Conservation (phyloP, 768 basidiomycete genomes). For the Neoboletus magnificus region DNA sequence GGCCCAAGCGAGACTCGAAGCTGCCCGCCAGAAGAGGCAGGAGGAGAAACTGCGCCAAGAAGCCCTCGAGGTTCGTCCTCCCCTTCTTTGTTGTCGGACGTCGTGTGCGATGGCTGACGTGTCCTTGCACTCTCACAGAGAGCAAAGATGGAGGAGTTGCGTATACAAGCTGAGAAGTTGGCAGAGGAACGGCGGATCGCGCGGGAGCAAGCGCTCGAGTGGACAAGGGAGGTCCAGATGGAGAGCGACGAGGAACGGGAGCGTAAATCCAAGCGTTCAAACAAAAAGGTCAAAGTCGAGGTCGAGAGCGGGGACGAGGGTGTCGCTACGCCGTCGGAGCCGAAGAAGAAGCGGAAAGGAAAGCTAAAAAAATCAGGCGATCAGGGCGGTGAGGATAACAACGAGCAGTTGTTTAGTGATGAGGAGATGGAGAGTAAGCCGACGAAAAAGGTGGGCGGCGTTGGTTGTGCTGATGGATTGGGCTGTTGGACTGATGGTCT, state of each 20-base stretch:
- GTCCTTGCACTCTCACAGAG: constrained; percentile 38
- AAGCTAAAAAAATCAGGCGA: constrained; percentile 58
- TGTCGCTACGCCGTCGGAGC: constrained; percentile 35
- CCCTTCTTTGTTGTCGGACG: not conserved
- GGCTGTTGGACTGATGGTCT: not conserved
- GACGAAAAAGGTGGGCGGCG: constrained; percentile 57
- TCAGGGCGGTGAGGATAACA: constrained; percentile 57
- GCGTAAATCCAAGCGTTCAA: constrained; percentile 52
- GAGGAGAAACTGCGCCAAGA: constrained; percentile 72
- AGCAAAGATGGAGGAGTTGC: constrained; percentile 58
- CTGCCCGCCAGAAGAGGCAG: constrained; percentile 72
- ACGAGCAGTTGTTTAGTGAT: constrained; percentile 65
- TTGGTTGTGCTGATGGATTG: not conserved
- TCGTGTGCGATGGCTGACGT: not conserved
- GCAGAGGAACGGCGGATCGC: constrained; percentile 74
- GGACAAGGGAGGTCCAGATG: constrained; percentile 65
- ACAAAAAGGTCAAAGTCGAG: constrained; percentile 51
- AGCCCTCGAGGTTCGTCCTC: constrained; percentile 56
- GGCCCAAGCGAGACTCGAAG: constrained; percentile 66
- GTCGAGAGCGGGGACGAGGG: constrained; percentile 52
- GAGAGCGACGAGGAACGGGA: constrained; percentile 81
- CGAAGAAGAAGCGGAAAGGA: constrained; percentile 77
- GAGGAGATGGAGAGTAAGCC: constrained; percentile 60
- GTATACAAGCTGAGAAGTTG: constrained; percentile 71
- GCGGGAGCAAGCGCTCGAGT: constrained; percentile 75